Evolutionary conservation across 2,329 filamentous ascomycete species (phyloP).

Genomic region (Pestalotiopsis sp.): DNA sequence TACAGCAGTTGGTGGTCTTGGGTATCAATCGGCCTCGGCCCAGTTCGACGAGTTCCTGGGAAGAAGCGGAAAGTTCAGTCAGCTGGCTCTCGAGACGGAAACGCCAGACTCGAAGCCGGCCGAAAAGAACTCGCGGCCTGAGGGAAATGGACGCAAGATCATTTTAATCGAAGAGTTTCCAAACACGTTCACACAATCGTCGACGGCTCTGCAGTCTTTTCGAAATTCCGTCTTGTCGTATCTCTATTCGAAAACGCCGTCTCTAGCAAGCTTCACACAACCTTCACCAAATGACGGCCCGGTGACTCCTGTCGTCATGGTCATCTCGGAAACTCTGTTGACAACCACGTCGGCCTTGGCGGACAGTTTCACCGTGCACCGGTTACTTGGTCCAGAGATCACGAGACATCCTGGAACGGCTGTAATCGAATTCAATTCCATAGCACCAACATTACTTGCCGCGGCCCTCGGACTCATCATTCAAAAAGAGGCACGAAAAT

Average conservation of each 20-base stretch:
- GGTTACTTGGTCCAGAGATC: slow-evolving; percentile 85
- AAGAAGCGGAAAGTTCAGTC: slow-evolving; percentile 78
- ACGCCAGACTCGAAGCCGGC: slow-evolving; percentile 11
- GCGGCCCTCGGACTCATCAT: slow-evolving; percentile 85
- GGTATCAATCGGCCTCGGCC: slow-evolving; percentile 70
- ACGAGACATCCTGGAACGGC: slow-evolving; percentile 78
- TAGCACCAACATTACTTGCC: slow-evolving; percentile 82
- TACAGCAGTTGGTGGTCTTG: slow-evolving; percentile 60
- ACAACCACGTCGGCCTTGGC: slow-evolving; percentile 83
- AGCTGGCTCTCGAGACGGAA: slow-evolving; percentile 55
- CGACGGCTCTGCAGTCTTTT: slow-evolving; percentile 69
- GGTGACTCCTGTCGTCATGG: slow-evolving; percentile 78
- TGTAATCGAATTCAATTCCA: slow-evolving; percentile 88
- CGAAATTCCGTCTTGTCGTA: slow-evolving; percentile 76
- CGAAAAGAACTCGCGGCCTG: slow-evolving; percentile 12
- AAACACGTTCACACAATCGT: slow-evolving; percentile 71
- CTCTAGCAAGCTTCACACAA: slow-evolving; percentile 50
- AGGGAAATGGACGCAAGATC: slow-evolving; percentile 48
- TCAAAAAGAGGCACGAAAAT: slow-evolving; percentile 81
- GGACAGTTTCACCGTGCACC: slow-evolving; percentile 91
- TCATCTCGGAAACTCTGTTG: slow-evolving; percentile 88
- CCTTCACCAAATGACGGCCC: slow-evolving; percentile 42
- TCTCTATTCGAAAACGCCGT: slow-evolving; percentile 68
- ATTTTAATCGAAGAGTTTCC: slow-evolving; percentile 84
- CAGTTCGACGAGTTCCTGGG: slow-evolving; percentile 94